Evolutionary conservation across 2,329 filamentous ascomycete genomes (phyloP), one percentile per base, ranked within the genome.

Genomic region (Arthroderma sp.): DNA sequence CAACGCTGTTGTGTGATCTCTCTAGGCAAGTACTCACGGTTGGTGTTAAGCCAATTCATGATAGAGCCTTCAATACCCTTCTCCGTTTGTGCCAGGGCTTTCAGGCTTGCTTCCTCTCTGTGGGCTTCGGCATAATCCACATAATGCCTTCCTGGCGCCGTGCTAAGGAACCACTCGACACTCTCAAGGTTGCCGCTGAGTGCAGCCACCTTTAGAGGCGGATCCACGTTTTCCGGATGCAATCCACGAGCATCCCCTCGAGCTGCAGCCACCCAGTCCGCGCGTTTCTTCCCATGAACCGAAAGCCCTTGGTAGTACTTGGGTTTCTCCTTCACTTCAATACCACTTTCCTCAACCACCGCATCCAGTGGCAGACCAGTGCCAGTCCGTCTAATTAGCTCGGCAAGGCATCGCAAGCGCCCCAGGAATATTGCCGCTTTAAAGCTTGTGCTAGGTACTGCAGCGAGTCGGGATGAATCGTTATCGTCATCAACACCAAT

Each of bases 121-220:
- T 83, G 74, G 1, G 67, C 60, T 51, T 78, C 73, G 0, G 78
- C 71, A 56, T 87, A 91, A 38, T 85, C 76, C 28, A 71, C 62
- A 55, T 91, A 91, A 44, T 75, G 69, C 29, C 78, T 71, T 52
- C 76, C 64, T 0, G 86, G 83, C 1, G 76, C 73, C 49, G 85
- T 82, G 46, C 82, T 79, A 45, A 86, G 62, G 58, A 89, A 85
- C 77, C 83, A 93, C 56, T 91, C 79, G 0, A 86, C 75, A 11
- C 73, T 72, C 34, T 81, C 74, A n/a, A 89, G 58, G 15, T 69
- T 81, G 3, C 78, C 62, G n/a, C 51, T 43, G 4, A 53, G 40
- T 1, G 60, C 59, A 28, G 62, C 55, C 5, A 52, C 44, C 15
- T 68, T 52, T 10, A 68, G 54, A 6, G 37, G 29, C 4, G 29